Percentiles rank a stretch among this genome's conserved stretches.
Evolutionary conservation across 805 yeast species (phyloP).

Genomic region (Wickerhamiella azyma): DNA sequence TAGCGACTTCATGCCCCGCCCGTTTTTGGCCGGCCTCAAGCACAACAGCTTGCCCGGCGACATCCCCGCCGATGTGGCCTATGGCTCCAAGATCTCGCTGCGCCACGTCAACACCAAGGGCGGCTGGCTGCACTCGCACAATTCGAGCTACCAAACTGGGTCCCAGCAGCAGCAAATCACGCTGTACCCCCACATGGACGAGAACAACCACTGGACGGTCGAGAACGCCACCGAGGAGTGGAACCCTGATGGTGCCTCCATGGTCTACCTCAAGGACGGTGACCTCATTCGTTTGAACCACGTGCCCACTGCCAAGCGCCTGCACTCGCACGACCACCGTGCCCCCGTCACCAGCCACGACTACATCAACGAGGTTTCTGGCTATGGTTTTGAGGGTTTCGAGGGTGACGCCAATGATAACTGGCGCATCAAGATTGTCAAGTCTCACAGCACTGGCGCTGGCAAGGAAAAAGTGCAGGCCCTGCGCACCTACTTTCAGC

Average conservation of each 20-base stretch:
- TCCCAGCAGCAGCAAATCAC: constrained; percentile 97
- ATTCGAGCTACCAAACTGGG: constrained; percentile 64
- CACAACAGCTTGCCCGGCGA: constrained; percentile 28
- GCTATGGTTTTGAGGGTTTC: constrained; percentile 49
- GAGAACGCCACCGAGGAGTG: constrained; percentile 31
- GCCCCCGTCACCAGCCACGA: constrained; percentile 90
- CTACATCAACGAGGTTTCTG: constrained; percentile 70
- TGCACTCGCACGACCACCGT: constrained; percentile 57
- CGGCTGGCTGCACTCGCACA: constrained; percentile 74
- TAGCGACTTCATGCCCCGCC: constrained; percentile 48
- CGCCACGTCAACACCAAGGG: constrained; percentile 61
- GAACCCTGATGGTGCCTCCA: constrained; percentile 24
- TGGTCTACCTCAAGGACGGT: constrained; percentile 39
- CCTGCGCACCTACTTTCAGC: constrained; percentile 53
- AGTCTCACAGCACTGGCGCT: constrained; percentile 27
- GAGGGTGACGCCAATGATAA: constrained; percentile 56
- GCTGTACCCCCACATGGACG: constrained; percentile 37
- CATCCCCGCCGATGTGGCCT: constrained; percentile 52
- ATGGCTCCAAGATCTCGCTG: constrained; percentile 57
- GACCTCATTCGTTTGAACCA: constrained; percentile 58
- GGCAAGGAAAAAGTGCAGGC: constrained; percentile 35
- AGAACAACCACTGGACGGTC: constrained; percentile 69
- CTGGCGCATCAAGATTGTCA: constrained; percentile 46
- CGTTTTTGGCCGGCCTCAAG: constrained; percentile 48
- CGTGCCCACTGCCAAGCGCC: constrained; percentile 45